Conservation (phyloP, 148 eudicot species). For the Bassia scoparia region DNA sequence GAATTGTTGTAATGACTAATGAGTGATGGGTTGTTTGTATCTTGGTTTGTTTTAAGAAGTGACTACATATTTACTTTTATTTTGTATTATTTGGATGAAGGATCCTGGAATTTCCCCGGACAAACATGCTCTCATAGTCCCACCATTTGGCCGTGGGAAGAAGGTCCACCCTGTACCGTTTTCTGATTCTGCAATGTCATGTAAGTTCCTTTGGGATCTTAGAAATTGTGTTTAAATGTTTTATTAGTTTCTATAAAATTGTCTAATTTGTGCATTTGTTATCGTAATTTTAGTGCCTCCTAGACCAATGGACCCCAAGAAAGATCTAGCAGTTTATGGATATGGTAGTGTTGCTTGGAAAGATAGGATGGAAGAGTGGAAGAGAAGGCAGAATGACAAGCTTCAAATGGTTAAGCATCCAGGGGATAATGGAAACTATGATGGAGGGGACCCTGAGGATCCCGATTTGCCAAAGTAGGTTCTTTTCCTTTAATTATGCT, state of each 20-base stretch:
- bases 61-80: background rate
- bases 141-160: constrained; percentile 51
- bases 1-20: background rate
- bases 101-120: constrained; percentile 65
- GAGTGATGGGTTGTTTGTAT: background rate
- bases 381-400: constrained; percentile 61
- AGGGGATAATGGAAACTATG: constrained; percentile 48
- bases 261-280: background rate
- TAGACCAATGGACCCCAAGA: constrained; percentile 80
- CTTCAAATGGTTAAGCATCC: constrained; percentile 73
- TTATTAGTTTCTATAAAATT: background rate
- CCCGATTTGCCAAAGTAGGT: constrained; percentile 71
- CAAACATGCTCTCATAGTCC: constrained; percentile 66
- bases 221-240: background rate
- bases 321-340: constrained; percentile 82
- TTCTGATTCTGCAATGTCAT: constrained; percentile 51
- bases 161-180: constrained; percentile 47
- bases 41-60: background rate
- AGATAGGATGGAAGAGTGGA: constrained; percentile 93
- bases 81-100: constrained; percentile 30
- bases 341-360: constrained; percentile 99
- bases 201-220: constrained; percentile 39
- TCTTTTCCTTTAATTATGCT: background rate
- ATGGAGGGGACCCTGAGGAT: constrained; percentile 53
- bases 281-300: constrained; percentile 54